A percentile compares a stretch with the other conserved stretches of the same genome.
These are phyloP conservation scores for Pueraria montana DNA, from an alignment of 306 rosid genomes.

Conservation along the genomic window DNA sequence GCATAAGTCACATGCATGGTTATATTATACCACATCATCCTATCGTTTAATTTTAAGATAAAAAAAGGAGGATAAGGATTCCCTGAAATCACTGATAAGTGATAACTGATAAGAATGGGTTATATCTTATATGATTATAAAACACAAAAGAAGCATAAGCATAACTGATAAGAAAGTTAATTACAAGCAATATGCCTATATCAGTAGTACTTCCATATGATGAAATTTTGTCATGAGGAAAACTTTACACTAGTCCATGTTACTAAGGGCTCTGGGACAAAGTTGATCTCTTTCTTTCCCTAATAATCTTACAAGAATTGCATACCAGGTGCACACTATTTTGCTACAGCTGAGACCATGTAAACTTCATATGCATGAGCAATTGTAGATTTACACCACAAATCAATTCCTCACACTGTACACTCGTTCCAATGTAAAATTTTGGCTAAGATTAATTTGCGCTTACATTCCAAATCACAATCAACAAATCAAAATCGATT, in stretches of 20 bases:
- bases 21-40: not conserved
- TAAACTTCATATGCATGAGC: not conserved
- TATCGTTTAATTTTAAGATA: not conserved
- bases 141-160: constrained; percentile 42
- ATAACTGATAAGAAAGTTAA: not conserved
- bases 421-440: not conserved
- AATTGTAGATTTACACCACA: not conserved
- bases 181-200: no score
- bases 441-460: not conserved
- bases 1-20: not conserved
- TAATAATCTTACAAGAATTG: not conserved
- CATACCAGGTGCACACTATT: not conserved
- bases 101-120: constrained; percentile 38
- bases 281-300: no score
- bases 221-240: no score
- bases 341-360: not conserved
- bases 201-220: no score
- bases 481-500: not conserved
- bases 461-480: not conserved
- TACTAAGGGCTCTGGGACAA: no score
- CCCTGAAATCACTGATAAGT: constrained; percentile 41
- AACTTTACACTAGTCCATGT: no score
- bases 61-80: constrained; percentile 55
- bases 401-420: not conserved
- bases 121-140: constrained; percentile 28